Evolutionary conservation across 2,329 filamentous ascomycete species (phyloP).

Genomic region (Microdochium paspali): DNA sequence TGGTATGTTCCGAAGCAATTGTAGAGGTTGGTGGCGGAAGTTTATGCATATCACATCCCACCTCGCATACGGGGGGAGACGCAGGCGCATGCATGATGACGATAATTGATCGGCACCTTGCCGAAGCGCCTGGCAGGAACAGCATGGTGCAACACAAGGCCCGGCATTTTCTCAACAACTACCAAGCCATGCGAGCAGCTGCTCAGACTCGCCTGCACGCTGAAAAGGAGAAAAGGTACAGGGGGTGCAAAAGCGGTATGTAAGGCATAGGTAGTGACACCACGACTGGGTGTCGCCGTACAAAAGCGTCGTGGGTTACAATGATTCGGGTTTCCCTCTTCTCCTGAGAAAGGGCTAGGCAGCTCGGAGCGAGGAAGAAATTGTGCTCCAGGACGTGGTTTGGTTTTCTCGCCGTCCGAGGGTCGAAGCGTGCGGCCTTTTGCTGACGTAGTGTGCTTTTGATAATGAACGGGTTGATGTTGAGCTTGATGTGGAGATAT

Average conservation of each 20-base stretch:
- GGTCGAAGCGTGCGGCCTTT: constrained; percentile 43
- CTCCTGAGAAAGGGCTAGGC: constrained; percentile 18
- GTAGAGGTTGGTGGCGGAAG: too few relatives aligned
- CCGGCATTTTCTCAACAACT: too few relatives aligned
- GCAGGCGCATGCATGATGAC: too few relatives aligned
- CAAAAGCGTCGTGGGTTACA: constrained; percentile 57
- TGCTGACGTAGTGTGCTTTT: constrained; percentile 51
- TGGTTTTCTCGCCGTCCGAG: constrained; percentile 56
- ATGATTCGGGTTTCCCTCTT: constrained; percentile 40
- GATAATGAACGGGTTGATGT: constrained; percentile 61
- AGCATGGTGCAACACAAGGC: too few relatives aligned
- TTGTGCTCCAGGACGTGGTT: constrained; percentile 34
- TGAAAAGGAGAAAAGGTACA: neutral
- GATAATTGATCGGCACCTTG: too few relatives aligned
- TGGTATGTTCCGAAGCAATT: neutral
- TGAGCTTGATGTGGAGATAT: constrained; percentile 39
- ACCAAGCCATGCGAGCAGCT: too few relatives aligned
- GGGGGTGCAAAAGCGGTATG: constrained; percentile 18
- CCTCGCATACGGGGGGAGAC: too few relatives aligned
- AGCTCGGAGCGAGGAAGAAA: constrained; percentile 1
- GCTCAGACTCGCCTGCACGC: too few relatives aligned
- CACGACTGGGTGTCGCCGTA: constrained; percentile 54
- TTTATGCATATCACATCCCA: too few relatives aligned
- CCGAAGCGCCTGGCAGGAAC: too few relatives aligned
- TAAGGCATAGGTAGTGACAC: constrained; percentile 39